Conservation (phyloP, 2,329 filamentous ascomycete species). For the Fusarium fracticaudum region DNA sequence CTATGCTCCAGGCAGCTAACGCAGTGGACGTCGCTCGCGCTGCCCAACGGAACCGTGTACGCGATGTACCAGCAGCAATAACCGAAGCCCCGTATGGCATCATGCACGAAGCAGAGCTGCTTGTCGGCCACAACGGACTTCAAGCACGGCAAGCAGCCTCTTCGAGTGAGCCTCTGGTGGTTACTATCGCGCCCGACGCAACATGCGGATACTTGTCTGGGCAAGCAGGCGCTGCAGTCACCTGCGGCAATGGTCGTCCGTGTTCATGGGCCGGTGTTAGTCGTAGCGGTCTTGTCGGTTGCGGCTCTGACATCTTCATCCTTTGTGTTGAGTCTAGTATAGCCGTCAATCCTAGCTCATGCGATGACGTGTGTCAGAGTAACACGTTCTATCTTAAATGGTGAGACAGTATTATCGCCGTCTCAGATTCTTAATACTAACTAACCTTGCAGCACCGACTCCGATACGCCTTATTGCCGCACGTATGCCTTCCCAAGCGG, state of each 20-base stretch:
- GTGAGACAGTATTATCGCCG: background rate
- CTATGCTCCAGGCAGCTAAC: accelerated
- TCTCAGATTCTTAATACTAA: accelerated
- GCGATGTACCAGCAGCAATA: background rate
- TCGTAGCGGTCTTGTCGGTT: background rate
- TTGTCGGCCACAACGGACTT: background rate
- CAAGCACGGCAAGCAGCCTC: background rate
- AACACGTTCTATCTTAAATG: background rate
- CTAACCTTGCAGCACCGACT: accelerated
- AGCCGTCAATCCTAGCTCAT: background rate
- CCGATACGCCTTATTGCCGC: background rate
- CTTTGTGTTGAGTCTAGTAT: background rate
- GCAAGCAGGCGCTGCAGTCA: background rate
- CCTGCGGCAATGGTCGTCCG: background rate
- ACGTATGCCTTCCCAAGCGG: background rate
- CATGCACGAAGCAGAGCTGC: background rate
- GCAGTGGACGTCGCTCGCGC: background rate
- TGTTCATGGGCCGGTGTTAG: background rate
- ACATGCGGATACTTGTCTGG: conserved; percentile 6
- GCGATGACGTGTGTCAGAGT: background rate
- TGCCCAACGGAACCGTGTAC: background rate
- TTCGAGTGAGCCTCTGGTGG: background rate
- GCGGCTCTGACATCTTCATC: background rate
- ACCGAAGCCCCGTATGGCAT: background rate
- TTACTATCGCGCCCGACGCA: background rate